Evolutionary conservation across 176 grass and related monocot species (phyloP).

Genomic region (Rhipidocladum racemiflorum): DNA sequence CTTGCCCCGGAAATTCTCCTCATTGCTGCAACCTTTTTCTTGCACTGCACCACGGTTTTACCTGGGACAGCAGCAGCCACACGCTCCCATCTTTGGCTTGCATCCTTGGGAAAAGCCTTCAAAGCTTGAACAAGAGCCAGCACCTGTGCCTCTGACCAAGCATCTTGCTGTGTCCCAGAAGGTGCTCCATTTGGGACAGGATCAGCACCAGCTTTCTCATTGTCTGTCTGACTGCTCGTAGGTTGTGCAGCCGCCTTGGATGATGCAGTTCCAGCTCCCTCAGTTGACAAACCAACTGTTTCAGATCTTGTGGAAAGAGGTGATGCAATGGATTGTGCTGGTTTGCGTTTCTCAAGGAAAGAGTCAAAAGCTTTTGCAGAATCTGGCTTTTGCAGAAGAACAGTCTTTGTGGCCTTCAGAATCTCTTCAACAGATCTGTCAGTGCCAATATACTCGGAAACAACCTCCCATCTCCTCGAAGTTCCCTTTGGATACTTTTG

Average conservation of each 20-base stretch:
- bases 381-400: constrained; percentile 95
- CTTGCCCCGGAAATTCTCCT: constrained; percentile 86
- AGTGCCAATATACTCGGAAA: constrained; percentile 91
- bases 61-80: constrained; percentile 90
- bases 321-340: constrained; percentile 58
- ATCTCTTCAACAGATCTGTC: constrained; percentile 87
- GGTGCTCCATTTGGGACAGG: constrained; percentile 39
- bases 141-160: constrained; percentile 82
- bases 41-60: constrained; percentile 92
- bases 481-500: constrained; percentile 96
- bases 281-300: constrained; percentile 15
- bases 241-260: constrained; percentile 29
- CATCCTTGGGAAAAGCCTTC: constrained; percentile 94
- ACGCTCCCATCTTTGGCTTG: constrained; percentile 91
- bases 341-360: constrained; percentile 96
- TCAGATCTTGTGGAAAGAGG: constrained; percentile 77
- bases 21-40: constrained; percentile 87
- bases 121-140: constrained; percentile 86
- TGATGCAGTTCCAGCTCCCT: constrained; percentile 34
- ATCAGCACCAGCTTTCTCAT: constrained; percentile 35
- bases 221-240: constrained; percentile 24
- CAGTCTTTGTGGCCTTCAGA: constrained; percentile 87
- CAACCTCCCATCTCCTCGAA: constrained; percentile 84
- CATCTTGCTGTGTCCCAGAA: constrained; percentile 54
- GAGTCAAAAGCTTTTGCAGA: constrained; percentile 95